These are phyloP conservation scores for Syzygium oleosum DNA, from an alignment of 345 rosid genomes.

Conservation along the genomic window DNA sequence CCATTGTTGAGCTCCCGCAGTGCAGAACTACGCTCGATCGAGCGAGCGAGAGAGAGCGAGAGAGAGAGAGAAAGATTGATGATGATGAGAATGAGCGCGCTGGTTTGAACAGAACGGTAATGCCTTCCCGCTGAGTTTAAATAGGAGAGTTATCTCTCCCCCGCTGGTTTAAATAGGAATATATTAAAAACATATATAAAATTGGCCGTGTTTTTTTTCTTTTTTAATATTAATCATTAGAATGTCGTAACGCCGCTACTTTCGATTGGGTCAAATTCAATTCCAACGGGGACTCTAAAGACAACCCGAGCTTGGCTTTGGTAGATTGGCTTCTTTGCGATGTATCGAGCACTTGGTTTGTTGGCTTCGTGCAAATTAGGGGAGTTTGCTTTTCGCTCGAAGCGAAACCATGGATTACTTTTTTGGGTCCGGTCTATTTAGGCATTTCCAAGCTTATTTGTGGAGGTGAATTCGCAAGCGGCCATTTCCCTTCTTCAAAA, in stretches of 20 bases:
- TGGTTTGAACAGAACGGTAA: neutral
- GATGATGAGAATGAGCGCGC: neutral
- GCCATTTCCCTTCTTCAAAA: neutral
- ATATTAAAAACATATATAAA: too few relatives aligned
- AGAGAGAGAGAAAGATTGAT: neutral
- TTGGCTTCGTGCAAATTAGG: neutral
- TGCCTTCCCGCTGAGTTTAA: neutral
- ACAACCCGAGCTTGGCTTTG: neutral
- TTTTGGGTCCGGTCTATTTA: too few relatives aligned
- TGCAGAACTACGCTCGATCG: neutral
- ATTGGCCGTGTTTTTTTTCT: neutral
- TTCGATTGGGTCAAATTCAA: neutral
- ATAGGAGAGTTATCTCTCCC: neutral
- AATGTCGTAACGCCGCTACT: neutral
- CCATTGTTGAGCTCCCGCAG: conserved; percentile 7
- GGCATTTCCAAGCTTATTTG: neutral
- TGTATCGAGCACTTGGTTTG: neutral
- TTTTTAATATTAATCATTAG: neutral
- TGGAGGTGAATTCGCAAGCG: neutral
- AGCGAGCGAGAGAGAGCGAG: neutral
- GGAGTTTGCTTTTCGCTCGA: neutral
- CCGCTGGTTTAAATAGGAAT: neutral
- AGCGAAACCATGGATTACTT: neutral
- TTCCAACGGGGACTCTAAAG: neutral
- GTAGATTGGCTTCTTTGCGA: neutral